Conservation (phyloP, 176 grass and related monocot genomes). For the Eleusine indica region DNA sequence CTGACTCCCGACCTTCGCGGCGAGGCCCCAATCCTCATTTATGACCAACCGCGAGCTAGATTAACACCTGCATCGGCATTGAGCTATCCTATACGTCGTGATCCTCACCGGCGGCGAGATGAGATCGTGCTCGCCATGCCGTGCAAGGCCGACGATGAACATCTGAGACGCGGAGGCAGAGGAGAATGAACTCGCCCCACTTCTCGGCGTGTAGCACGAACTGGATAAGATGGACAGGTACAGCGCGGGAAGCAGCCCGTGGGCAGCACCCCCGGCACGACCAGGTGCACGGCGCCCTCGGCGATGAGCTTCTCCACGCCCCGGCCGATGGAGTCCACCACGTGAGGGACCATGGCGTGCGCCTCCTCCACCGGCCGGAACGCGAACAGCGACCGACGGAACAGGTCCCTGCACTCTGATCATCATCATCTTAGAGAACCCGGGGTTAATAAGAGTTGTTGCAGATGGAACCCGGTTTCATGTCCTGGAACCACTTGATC, state of each 20-base stretch:
- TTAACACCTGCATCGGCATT: no score
- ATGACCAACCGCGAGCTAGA: no score
- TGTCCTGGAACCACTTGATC: conserved; percentile 75
- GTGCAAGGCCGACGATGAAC: no score
- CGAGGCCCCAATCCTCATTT: no score
- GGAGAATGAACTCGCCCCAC: conserved; percentile 56
- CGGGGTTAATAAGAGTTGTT: conserved; percentile 40
- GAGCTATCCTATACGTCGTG: no score
- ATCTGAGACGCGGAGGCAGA: not conserved
- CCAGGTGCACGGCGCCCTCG: conserved; percentile 77
- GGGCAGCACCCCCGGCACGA: conserved; percentile 81
- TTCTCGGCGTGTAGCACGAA: conserved; percentile 75
- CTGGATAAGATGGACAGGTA: conserved; percentile 79
- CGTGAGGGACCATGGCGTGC: conserved; percentile 55
- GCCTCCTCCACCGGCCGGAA: conserved; percentile 63
- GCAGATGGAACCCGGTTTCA: conserved; percentile 74
- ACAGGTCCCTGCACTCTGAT: conserved; percentile 60
- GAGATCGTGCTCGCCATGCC: no score
- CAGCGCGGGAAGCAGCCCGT: conserved; percentile 76
- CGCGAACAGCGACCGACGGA: conserved; percentile 83
- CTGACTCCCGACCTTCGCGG: no score
- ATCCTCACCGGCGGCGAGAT: no score
- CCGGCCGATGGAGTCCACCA: conserved; percentile 57
- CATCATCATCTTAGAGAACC: conserved; percentile 18
- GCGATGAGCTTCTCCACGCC: conserved; percentile 78